Percentiles rank a stretch among this genome's conserved stretches.
These are phyloP conservation scores for Arabidopsis thaliana DNA, from an alignment of 345 rosid genomes.

Conservation along the genomic window DNA sequence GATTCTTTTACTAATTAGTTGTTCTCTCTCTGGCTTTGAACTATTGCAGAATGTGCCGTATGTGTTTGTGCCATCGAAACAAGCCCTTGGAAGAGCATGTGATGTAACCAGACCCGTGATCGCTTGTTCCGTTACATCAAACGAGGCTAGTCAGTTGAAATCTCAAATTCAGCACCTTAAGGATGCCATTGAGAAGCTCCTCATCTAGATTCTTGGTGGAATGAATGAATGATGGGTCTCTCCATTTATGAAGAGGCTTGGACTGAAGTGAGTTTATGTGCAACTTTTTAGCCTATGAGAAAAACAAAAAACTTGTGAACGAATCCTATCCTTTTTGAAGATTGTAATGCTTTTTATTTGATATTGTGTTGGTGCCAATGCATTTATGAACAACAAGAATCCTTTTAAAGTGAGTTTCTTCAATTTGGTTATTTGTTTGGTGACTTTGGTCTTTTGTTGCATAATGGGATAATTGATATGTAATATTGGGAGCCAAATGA, in stretches of 20 bases:
- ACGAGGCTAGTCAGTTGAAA: constrained; percentile 88
- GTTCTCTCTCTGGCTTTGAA: background rate
- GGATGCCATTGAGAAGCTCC: constrained; percentile 96
- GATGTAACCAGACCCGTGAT: constrained; percentile 96
- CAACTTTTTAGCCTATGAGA: background rate
- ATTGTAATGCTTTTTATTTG: constrained; percentile 21
- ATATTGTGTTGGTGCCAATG: constrained; percentile 31
- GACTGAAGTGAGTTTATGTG: constrained; percentile 43
- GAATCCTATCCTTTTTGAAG: background rate
- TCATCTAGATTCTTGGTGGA: constrained; percentile 53
- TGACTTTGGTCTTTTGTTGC: background rate
- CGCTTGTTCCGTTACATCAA: constrained; percentile 87
- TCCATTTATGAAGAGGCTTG: constrained; percentile 46
- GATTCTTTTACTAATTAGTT: background rate
- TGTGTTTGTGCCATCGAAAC: constrained; percentile 92
- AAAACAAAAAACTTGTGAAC: background rate
- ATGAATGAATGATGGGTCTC: constrained; percentile 95
- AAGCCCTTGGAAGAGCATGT: constrained; percentile 93
- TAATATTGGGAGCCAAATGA: background rate
- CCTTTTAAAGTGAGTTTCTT: background rate
- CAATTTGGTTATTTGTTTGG: background rate
- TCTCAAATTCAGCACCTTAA: constrained; percentile 84
- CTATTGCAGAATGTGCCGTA: constrained; percentile 85
- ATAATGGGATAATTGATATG: background rate
- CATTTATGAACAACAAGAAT: background rate